Base-by-base conservation (phyloP, 75 land plant genomes). In the Cunninghamia lanceolata region DNA sequence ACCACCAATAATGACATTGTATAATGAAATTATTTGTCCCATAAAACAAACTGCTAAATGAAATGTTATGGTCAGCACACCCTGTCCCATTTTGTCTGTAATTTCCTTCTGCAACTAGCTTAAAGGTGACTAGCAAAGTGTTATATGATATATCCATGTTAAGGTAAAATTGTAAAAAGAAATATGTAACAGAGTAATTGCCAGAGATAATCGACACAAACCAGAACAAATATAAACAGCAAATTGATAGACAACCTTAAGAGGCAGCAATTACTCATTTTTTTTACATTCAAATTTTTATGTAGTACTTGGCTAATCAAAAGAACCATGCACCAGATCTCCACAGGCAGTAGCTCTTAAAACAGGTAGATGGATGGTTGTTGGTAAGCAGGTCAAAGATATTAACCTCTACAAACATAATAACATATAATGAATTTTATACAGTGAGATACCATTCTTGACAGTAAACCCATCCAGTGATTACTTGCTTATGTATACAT, bases 401-500 rank as follows among this genome's bases (percentile, higher is more conserved):
- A 34, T 13, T 73, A 73, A 73, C 75, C 15, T 73, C 36, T 73
- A 78, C 50, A 43, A 80, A 28, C 46, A 45, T 40, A 45, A 39
- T 3, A n/a, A 80, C n/a, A 43, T 80, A 45, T 45, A 45, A 43
- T 80, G 15, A n/a, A 45, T 45, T 45, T 80, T 80, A 80, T 80
- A 45, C 82, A 80, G 30, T 25, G 16, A 45, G 47, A 13, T 80
- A 30, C 30, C 50, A 80, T 80, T 80, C 32, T 80, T 45, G 30
- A 80, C 46, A 80, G 1, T 28, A 80, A 80, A 80, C n/a, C 82
- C 52, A 80, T 80, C 82, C 4, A 28, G 82, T 80, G 52, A 80
- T 80, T 80, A 42, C 47, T 80, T 45, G 82, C 43, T 80, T 80
- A 43, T 80, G 82, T 80, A 80, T 80, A 80, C 82, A 80, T 80